Conservation (phyloP, 345 rosid species). For the Carallia brachiata region DNA sequence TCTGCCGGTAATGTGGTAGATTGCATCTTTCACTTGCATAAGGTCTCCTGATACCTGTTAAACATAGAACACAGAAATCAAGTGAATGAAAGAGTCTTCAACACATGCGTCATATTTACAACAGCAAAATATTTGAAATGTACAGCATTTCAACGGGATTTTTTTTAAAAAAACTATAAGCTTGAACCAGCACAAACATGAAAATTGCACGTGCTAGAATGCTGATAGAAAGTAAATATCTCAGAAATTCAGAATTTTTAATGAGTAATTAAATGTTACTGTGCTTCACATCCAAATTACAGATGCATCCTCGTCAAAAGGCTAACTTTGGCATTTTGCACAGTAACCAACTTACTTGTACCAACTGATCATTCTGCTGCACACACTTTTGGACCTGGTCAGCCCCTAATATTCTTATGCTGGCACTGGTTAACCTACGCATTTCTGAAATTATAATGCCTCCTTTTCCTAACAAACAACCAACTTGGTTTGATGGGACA, state of each 20-base stretch:
- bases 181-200: too few relatives aligned
- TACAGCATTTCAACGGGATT: too few relatives aligned
- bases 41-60: constrained; percentile 80
- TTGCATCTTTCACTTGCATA: constrained; percentile 67
- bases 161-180: too few relatives aligned
- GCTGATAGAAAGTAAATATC: too few relatives aligned
- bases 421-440: constrained; percentile 63
- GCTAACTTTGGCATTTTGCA: too few relatives aligned
- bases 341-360: constrained; percentile 48
- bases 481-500: constrained; percentile 73
- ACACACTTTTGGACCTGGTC: constrained; percentile 70
- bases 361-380: constrained; percentile 67
- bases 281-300: too few relatives aligned
- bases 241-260: too few relatives aligned
- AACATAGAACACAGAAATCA: constrained; percentile 17
- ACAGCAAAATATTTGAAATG: too few relatives aligned
- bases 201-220: too few relatives aligned
- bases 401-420: constrained; percentile 46
- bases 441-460: constrained; percentile 74
- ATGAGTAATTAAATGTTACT: too few relatives aligned
- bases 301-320: too few relatives aligned
- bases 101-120: too few relatives aligned
- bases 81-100: background rate
- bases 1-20: constrained; percentile 73
- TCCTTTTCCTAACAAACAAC: constrained; percentile 86